Evolutionary conservation across 352 stramenopile species (phyloP).

Genomic region (Phytophthora colocasiae): DNA sequence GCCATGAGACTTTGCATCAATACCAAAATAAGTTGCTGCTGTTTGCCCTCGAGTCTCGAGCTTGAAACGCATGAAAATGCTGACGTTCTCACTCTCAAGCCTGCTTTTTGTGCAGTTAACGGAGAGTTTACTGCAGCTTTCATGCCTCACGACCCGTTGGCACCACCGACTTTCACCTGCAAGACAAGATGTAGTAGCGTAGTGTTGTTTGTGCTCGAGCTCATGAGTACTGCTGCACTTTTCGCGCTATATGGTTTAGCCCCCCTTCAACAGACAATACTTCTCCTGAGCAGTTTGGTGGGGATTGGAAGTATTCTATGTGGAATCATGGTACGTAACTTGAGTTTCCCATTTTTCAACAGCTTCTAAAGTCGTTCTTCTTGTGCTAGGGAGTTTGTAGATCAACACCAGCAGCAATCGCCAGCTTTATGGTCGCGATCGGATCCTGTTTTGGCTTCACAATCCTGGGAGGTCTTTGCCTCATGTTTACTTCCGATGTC

Average conservation of each 20-base stretch:
- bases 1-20: conserved; percentile 18
- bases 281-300: conserved; percentile 49
- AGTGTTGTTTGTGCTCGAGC: conserved; percentile 49
- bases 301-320: conserved; percentile 47
- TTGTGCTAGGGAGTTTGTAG: conserved; percentile 48
- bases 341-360: neutral
- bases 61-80: conserved; percentile 29
- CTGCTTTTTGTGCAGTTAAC: too few species aligned
- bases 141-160: conserved; percentile 33
- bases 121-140: neutral
- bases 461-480: conserved; percentile 62
- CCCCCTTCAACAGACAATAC: conserved; percentile 40
- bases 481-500: conserved; percentile 59
- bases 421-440: conserved; percentile 64
- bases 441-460: conserved; percentile 55
- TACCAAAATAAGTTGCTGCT: conserved; percentile 29
- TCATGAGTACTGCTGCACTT: conserved; percentile 40
- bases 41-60: neutral
- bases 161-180: conserved; percentile 51
- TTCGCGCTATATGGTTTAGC: conserved; percentile 54
- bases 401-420: conserved; percentile 57
- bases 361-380: neutral
- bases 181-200: conserved; percentile 53
- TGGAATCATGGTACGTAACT: conserved; percentile 55
- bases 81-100: conserved; percentile 7